Base-by-base conservation (phyloP, 2,329 filamentous ascomycete species). In the Sphaerostilbella broomeana region DNA sequence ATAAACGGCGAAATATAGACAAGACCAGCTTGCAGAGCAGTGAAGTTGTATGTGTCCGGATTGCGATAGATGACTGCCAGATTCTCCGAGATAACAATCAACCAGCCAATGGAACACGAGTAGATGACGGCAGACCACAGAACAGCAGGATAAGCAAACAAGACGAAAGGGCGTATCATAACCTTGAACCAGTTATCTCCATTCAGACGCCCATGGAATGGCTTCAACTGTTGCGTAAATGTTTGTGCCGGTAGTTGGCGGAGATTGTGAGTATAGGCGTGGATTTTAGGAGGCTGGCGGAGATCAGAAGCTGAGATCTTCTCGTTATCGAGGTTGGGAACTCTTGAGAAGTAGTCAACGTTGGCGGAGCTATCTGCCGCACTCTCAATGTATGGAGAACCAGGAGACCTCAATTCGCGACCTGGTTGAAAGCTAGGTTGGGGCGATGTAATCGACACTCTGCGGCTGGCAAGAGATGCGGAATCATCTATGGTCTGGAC, bases 71-170 rank as follows among this genome's bases (percentile, higher is more conserved):
- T 84, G 43, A 83, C 72, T 0, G 86, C 76, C 3, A 97, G 79
- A 0, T 84, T 84, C 61, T 97, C 89, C 1, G 88, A 95, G 2
- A 97, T 75, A 29, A 97, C 88, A 49, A 97, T 95, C 19, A 97
- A 73, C 92, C 90, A 97, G 25, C 90, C 90, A 6, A 97, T 77
- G 0, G 88, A 92, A 51, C 92, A 81, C 0, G 88, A 70, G 58
- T 97, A 97, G 4, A 95, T 78, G 1, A 84, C 69, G 0, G 87
- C 69, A 5, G 86, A 90, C 90, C 89, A 97, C 7, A 95, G 73
- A 1, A 97, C 84, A 1, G 85, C 77, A 0, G 92, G 92, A 54
- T 97, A 95, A 1, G 82, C 77, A 51, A 82, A 94, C 1, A 97
- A 73, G 32, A 95, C 78, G 45, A 97, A 86, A 0, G 90, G 92